Evolutionary conservation across 805 yeast species (phyloP).

Genomic region (Debaryomyces tyrocola): DNA sequence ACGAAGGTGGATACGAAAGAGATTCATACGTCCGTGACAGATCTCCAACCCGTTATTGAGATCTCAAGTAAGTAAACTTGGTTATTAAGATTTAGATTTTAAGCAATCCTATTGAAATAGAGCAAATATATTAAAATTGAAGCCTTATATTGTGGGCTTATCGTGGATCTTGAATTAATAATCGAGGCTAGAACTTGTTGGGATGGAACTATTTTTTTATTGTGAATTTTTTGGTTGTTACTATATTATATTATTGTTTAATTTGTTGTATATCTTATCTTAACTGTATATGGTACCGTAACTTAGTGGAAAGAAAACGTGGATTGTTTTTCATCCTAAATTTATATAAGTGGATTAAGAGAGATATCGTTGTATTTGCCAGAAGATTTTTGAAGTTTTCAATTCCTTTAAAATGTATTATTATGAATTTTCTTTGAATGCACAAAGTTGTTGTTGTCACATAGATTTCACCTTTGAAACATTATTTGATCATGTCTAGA

Average conservation of each 20-base stretch:
- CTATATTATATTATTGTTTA: conserved; percentile 8
- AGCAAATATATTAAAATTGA: background rate
- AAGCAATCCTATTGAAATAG: background rate
- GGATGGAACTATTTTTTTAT: background rate
- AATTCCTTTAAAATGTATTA: conserved; percentile 1
- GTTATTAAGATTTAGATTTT: background rate
- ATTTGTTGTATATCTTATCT: conserved; percentile 11
- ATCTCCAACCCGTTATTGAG: conserved; percentile 72
- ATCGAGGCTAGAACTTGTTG: background rate
- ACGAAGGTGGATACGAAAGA: conserved; percentile 49
- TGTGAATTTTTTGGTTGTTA: background rate
- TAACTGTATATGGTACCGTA: conserved; percentile 4
- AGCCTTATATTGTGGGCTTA: background rate
- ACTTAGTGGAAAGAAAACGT: conserved; percentile 10
- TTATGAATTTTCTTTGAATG: background rate
- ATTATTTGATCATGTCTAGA: background rate
- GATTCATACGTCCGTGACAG: conserved; percentile 51
- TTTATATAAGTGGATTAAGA: conserved; percentile 3
- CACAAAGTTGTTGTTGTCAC: background rate
- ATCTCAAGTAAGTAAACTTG: background rate
- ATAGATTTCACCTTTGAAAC: background rate
- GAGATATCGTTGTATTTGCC: background rate
- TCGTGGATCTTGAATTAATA: background rate
- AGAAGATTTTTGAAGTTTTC: background rate
- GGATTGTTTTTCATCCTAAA: conserved; percentile 4